phyloP scores from a whole-genome alignment of 192 early-diverging fungal species.

The Linnemannia zychae region DNA sequence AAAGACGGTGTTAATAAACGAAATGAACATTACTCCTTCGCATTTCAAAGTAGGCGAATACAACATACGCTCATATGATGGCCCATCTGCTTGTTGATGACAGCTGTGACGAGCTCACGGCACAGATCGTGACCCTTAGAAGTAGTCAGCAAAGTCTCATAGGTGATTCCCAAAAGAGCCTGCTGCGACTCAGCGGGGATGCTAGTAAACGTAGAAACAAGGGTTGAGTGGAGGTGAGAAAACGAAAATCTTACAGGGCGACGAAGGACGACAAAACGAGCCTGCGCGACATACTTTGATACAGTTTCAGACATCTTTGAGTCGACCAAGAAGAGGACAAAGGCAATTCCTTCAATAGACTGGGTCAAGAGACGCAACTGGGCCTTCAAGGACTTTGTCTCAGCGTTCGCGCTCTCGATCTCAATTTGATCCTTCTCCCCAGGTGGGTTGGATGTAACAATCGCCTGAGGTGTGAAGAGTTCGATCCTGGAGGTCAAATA shows the following conservation, averaged over 20 bases:
- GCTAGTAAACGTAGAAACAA: background rate
- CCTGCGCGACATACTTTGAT: constrained; percentile 29
- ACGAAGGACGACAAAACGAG: background rate
- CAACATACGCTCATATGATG: constrained; percentile 65
- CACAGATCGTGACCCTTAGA: constrained; percentile 67
- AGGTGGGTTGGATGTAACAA: constrained; percentile 42
- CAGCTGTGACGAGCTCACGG: constrained; percentile 72
- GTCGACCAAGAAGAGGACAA: constrained; percentile 75
- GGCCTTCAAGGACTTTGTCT: constrained; percentile 70
- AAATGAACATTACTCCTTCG: background rate
- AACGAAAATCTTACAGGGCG: background rate
- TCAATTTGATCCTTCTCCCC: constrained; percentile 53
- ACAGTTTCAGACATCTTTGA: constrained; percentile 71
- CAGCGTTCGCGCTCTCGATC: constrained; percentile 58
- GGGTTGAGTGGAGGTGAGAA: background rate
- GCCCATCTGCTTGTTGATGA: constrained; percentile 72
- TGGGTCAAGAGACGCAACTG: constrained; percentile 69
- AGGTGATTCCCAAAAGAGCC: constrained; percentile 64
- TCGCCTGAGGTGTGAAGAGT: constrained; percentile 32
- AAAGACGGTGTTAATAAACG: background rate
- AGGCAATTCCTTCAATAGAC: constrained; percentile 75
- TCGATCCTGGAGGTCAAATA: constrained; percentile 24
- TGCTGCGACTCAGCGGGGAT: constrained; percentile 64
- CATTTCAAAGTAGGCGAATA: background rate
- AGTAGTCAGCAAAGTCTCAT: constrained; percentile 68